Base-by-base conservation (phyloP, 78 protist species). In the Ministeria vibrans region DNA sequence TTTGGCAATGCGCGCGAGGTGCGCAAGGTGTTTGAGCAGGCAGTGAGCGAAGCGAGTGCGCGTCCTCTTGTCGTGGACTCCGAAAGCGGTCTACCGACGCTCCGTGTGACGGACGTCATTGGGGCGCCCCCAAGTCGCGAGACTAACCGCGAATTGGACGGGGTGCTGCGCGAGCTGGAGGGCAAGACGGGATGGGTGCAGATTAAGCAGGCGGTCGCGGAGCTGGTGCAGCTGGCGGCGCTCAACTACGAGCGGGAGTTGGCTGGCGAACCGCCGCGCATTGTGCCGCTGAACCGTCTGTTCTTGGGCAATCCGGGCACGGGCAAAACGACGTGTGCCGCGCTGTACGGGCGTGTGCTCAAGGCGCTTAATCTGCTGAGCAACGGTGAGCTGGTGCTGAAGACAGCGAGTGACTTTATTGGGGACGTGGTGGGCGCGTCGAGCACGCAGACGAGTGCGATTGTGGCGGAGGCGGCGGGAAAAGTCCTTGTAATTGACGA, bases 401-500 rank as follows among this genome's bases (percentile, higher is more conserved):
- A 55, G 73, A 32, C 68, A 25, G 70, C 44, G 59, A 0, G 62
- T 38, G 70, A 64, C 59, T 44, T 86, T 23, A 83, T 81, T 28
- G 81, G 75, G 5, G 80, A 72, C 27, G 74, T 63, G 43, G 83
- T 69, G 28, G 84, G 83, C 2, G 79, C 66, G 59, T 39, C 90
- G 0, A 80, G 61, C 0, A 36, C 22, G 42, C 53, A 64, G 66
- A 81, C 90, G 45, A 45, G 36, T 18, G n/a, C 4, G 59, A 30
- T 82, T 27, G 38, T 86, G 27, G 69, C 75, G 68, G 0, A 2
- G 5, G 80, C 81, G 7, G 23, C n/a, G n/a, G 90, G 90, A 30
- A 73, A 80, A 38, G 80, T 86, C 30, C 68, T 86, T 30, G 46
- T 86, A 27, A 80, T 86, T 41, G 90, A 86, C 70, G 90, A 86